Percentiles rank a stretch among this genome's conserved stretches.
Evolutionary conservation across 2,329 filamentous ascomycete genomes (phyloP).

Genomic region (Magnaporthiopsis rhizophila): DNA sequence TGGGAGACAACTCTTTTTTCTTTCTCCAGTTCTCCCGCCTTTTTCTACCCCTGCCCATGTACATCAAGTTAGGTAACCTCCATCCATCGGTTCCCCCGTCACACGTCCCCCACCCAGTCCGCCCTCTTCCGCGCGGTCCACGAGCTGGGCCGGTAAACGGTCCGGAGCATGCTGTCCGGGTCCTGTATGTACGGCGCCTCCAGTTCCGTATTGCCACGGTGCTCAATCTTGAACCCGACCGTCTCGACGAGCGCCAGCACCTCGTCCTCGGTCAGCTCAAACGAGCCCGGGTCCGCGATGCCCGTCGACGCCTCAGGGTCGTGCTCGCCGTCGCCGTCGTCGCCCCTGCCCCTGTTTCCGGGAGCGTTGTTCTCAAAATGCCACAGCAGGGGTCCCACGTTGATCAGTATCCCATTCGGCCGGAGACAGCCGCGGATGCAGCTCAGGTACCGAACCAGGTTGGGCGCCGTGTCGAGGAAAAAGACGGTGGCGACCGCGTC

Average conservation of each 20-base stretch:
- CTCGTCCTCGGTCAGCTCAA: slow-evolving; percentile 87
- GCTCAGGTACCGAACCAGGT: slow-evolving; percentile 82
- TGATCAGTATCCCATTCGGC: slow-evolving; percentile 74
- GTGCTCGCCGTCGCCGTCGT: slow-evolving; percentile 41
- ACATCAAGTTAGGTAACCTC: no score
- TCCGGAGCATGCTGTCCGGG: slow-evolving; percentile 74
- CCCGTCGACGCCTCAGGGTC: slow-evolving; percentile 47
- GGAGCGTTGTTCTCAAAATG: slow-evolving; percentile 77
- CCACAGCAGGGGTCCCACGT: slow-evolving; percentile 87
- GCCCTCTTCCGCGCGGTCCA: slow-evolving; percentile 73
- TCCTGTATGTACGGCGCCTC: slow-evolving; percentile 84
- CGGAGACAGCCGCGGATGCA: slow-evolving; percentile 72
- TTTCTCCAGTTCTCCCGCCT: no score
- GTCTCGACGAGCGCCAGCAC: slow-evolving; percentile 66
- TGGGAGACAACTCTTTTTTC: no score
- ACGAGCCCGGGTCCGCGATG: slow-evolving; percentile 81
- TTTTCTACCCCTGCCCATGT: no score
- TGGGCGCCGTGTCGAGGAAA: slow-evolving; percentile 95
- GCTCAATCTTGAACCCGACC: slow-evolving; percentile 70
- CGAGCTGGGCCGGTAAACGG: slow-evolving; percentile 68
- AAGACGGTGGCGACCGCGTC: slow-evolving; percentile 86
- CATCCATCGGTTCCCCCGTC: neutral
- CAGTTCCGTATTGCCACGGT: slow-evolving; percentile 45
- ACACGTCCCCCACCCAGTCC: slow-evolving; percentile 5
- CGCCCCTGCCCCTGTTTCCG: slow-evolving; percentile 45